These are phyloP conservation scores for Plasmodium sp. DNA, from an alignment of 169 alveolate species.

Conservation along the genomic window DNA sequence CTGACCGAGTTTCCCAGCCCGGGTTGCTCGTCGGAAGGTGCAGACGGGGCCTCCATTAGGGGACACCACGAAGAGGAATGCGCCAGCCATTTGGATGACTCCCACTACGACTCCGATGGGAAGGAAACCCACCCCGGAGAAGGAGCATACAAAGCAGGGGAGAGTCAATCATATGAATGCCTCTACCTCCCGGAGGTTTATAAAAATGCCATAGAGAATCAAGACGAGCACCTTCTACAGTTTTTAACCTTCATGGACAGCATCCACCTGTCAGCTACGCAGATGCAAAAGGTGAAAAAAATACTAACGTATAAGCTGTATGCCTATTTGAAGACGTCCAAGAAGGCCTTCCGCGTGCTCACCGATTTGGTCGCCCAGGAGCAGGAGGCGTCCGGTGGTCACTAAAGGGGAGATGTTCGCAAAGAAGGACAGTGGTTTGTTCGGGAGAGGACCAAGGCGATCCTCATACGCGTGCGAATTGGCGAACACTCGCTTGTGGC, in stretches of 20 bases:
- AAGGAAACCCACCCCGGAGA: neutral
- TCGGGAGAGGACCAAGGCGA: neutral
- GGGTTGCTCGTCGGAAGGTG: neutral
- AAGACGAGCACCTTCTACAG: conserved; percentile 12
- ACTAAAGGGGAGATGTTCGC: neutral
- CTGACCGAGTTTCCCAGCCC: conserved; percentile 9
- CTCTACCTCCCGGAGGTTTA: conserved; percentile 62
- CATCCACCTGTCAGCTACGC: conserved; percentile 22
- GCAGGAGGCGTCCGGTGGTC: neutral
- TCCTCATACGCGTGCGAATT: neutral
- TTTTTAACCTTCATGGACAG: conserved; percentile 23
- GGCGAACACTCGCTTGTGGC: neutral
- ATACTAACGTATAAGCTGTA: conserved; percentile 53
- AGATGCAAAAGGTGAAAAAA: conserved; percentile 41
- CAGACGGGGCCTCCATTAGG: neutral
- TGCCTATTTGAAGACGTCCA: conserved; percentile 28
- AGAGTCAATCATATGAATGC: conserved; percentile 25
- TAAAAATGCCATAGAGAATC: conserved; percentile 50
- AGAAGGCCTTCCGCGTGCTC: conserved; percentile 15
- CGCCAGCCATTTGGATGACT: neutral
- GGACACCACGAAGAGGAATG: neutral
- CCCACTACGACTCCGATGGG: neutral
- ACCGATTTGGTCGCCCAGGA: neutral
- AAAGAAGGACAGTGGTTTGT: neutral
- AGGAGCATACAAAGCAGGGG: neutral